Evolutionary conservation across 768 basidiomycete genomes (phyloP).

Genomic region (Trametes cinnabarina): DNA sequence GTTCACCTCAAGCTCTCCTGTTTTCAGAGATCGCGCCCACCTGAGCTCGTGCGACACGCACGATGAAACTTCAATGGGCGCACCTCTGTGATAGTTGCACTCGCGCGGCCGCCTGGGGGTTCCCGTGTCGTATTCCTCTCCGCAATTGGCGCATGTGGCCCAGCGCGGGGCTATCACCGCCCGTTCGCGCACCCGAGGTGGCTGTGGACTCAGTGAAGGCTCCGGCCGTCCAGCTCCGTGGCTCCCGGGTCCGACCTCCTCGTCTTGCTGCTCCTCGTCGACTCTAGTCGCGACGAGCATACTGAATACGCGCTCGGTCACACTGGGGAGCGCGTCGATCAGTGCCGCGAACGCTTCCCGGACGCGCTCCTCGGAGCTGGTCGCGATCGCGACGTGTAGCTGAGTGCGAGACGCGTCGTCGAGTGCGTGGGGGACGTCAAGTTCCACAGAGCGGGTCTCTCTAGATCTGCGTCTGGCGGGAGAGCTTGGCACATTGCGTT

Average conservation of each 20-base stretch:
- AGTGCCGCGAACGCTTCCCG: constrained; percentile 41
- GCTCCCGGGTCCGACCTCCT: too few relatives aligned
- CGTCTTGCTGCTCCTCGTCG: not conserved
- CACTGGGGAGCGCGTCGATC: constrained; percentile 39
- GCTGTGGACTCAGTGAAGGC: too few relatives aligned
- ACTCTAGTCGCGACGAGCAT: constrained; percentile 40
- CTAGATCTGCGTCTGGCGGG: too few relatives aligned
- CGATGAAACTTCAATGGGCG: constrained; percentile 10
- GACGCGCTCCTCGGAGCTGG: constrained; percentile 42
- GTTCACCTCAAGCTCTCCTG: constrained; percentile 43
- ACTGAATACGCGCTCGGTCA: constrained; percentile 42
- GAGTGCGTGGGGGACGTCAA: constrained; percentile 14
- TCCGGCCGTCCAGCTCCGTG: too few relatives aligned
- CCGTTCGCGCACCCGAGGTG: constrained; percentile 26
- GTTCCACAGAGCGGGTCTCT: too few relatives aligned
- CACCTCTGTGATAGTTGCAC: constrained; percentile 54
- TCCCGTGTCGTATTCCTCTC: constrained; percentile 45
- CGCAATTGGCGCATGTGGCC: constrained; percentile 48
- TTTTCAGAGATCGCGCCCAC: too few relatives aligned
- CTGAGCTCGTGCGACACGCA: not conserved
- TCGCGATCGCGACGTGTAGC: constrained; percentile 42
- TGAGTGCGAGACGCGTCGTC: constrained; percentile 42
- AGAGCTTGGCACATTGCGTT: too few relatives aligned
- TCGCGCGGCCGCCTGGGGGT: constrained; percentile 37
- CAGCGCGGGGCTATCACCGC: constrained; percentile 42